Evolutionary conservation across 805 yeast genomes (phyloP), one percentile per base, ranked within the genome.

Genomic region (Yarrowia keelungensis): DNA sequence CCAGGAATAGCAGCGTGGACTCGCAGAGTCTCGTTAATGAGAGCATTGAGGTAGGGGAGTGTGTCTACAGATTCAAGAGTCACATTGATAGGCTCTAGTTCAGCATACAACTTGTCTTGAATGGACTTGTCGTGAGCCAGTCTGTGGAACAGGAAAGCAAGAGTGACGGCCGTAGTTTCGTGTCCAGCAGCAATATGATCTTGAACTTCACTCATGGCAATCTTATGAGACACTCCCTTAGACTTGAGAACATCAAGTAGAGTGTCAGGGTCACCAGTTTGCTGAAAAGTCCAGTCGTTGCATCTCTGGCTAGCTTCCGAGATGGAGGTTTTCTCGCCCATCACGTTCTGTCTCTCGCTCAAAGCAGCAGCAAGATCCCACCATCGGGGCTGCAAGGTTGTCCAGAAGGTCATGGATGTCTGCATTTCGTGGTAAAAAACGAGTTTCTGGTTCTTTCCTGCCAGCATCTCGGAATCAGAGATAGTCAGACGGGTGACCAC

Each of bases 121-220:
- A 56, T 56, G 9, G 46, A 9, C 15, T 26, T 56, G 11, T 56
- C 62, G 26, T 41, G 62, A 92, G 78, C 66, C 85, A 87, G 1
- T 91, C 47, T 41, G 19, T 56, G 62, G 62, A 56, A 56, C 66
- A 86, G 76, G 74, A 84, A 89, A 0, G 90, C 80, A 69, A 89
- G 75, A n/a, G 87, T 86, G 8, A 86, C 82, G 0, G 89, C 91
- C 0, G 90, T 88, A 5, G 93, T 89, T 74, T 88, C 89, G 74
- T 89, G 92, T 3, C 93, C 93, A 0, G 93, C 93, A 56, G 89
- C 88, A 46, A 88, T 81, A 74, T 89, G 91, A 73, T 89, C 93
- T 54, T 84, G 81, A 36, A 81, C 74, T 71, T 85, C 88, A 42
- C 84, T 78, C n/a, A 81, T 82, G 12, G 83, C 81, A 10, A 78